Evolutionary conservation across 208 protist genomes (phyloP), one percentile per base, ranked within the genome.

Genomic region (Trypanosoma cruzi): DNA sequence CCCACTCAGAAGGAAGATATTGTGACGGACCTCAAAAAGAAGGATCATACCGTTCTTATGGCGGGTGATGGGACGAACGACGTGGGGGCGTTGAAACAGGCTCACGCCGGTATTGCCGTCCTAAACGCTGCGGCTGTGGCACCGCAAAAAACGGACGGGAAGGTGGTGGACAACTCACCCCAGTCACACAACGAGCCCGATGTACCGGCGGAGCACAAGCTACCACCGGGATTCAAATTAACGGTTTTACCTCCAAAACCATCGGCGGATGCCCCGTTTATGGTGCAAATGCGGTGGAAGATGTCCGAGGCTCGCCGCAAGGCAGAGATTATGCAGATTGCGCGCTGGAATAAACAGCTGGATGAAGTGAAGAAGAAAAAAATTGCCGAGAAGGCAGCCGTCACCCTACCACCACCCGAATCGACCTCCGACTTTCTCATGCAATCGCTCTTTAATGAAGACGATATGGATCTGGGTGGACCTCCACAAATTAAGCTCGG

Each of bases 31-130:
- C 80, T 98, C 11, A 97, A 97, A 75, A 65, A 85, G 49, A 85
- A 92, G 73, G 77, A 80, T 6, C 84, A 96, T 68, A 83, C 90
- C n/a, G 91, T 96, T 34, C 85, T 98, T 63, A 97, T 98, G 90
- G 84, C 88, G 18, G 94, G 96, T 54, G 96, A 98, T 78, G 96
- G 96, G 67, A 98, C 93, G n/a, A 98, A 98, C 82, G 96, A 99
- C 80, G 99, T 99, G 16, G 99, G 98, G 31, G 99, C 99, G 26
- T 87, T 99, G 8, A 99, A 99, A 84, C 95, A 99, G 75, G 96
- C 98, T 4, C 92, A 99, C 79, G 97, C 99, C 1, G 99, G 99
- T 58, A 88, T 99, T 57, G 97, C 97, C 8, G 81, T 99, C 53
- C 75, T 99, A 28, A 97, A 97, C 78, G 93, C 92, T 16, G 76